phyloP scores from a whole-genome alignment of 495 filamentous ascomycete genomes.

The Choiromyces venosus region DNA sequence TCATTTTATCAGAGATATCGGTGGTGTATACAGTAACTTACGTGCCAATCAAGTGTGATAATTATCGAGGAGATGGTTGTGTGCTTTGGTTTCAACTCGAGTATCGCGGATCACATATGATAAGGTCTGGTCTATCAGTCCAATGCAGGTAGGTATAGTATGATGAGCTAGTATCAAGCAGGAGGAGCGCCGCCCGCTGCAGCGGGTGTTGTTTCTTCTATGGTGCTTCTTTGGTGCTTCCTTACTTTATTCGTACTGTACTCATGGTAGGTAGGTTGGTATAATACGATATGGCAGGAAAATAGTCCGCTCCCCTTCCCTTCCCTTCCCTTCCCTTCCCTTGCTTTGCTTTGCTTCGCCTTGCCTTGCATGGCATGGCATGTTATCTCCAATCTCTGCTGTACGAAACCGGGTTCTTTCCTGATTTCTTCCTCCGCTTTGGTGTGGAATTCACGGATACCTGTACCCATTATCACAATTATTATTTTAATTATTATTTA shows the following conservation, averaged over 20 bases:
- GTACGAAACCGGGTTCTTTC: neutral
- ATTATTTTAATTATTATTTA: neutral
- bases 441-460: no score
- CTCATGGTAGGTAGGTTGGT: no score
- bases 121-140: no score
- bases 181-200: neutral
- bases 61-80: neutral
- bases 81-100: neutral
- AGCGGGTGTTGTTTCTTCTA: neutral
- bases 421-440: neutral
- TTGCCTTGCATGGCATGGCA: neutral
- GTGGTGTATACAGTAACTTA: no score
- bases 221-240: neutral
- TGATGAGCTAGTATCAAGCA: neutral
- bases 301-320: neutral
- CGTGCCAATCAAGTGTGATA: neutral
- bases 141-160: neutral
- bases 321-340: no score
- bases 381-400: neutral
- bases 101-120: neutral
- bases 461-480: neutral
- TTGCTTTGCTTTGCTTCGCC: no score
- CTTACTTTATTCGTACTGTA: no score
- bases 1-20: no score
- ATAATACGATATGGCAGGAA: neutral